Conservation (phyloP, 2,329 filamentous ascomycete species). For the Chaetothyriales sp. region DNA sequence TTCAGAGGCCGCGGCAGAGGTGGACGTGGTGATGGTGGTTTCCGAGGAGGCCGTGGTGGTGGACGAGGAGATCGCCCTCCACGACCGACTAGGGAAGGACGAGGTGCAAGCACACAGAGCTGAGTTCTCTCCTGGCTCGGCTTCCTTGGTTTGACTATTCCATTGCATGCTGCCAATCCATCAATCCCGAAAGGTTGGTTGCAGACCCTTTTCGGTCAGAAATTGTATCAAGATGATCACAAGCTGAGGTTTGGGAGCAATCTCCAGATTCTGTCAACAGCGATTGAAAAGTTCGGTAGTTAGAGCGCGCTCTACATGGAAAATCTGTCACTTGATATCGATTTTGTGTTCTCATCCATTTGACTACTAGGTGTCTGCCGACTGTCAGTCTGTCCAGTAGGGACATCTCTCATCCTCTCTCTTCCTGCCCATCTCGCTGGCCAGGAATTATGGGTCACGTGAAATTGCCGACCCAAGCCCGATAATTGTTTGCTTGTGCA, state of each 20-base stretch:
- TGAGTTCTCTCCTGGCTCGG: slow-evolving; percentile 1
- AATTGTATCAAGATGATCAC: neutral
- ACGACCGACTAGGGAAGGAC: neutral
- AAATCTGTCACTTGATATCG: neutral
- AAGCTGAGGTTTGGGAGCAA: neutral
- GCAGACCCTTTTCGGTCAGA: neutral
- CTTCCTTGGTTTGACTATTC: neutral
- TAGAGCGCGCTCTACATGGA: neutral
- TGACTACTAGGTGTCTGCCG: too few relatives aligned
- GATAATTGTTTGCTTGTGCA: neutral
- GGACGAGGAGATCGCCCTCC: slow-evolving; percentile 17
- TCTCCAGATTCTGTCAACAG: neutral
- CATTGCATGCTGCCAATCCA: neutral
- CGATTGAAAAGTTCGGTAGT: neutral
- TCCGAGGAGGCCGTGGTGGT: slow-evolving; percentile 18
- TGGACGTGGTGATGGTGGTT: slow-evolving; percentile 17
- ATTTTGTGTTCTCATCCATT: neutral
- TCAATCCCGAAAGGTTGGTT: neutral
- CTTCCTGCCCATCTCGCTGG: too few relatives aligned
- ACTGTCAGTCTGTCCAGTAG: too few relatives aligned
- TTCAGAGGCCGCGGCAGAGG: slow-evolving; percentile 24
- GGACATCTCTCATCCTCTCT: too few relatives aligned
- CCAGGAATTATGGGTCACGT: neutral
- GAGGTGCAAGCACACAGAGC: slow-evolving; percentile 6
- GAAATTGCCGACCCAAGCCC: neutral